A percentile compares a stretch with the other conserved stretches of the same genome.
Conservation (phyloP, 805 yeast species). For the Hanseniaspora clermontiae region DNA sequence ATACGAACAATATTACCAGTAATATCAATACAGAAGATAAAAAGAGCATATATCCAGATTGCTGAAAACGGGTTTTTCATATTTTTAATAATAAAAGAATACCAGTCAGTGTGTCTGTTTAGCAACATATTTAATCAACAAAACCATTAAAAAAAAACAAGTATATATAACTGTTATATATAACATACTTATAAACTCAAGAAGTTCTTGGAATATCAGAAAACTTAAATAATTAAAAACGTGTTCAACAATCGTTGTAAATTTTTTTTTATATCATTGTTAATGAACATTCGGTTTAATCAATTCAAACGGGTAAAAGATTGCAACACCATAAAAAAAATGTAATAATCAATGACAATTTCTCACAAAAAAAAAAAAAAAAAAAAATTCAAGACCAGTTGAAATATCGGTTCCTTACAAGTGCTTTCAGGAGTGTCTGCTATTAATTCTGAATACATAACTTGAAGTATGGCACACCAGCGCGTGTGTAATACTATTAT, state of each 20-base stretch:
- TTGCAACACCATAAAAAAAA: too few relatives aligned
- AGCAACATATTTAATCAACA: neutral
- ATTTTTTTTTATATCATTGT: too few relatives aligned
- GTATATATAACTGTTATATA: slow-evolving; percentile 7
- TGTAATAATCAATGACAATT: too few relatives aligned
- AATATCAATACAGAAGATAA: neutral
- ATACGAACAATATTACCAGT: too few relatives aligned
- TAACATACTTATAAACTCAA: slow-evolving; percentile 12
- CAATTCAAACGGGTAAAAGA: neutral
- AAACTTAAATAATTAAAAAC: neutral
- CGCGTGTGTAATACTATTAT: neutral
- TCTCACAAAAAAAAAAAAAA: neutral
- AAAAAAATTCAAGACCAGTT: too few relatives aligned
- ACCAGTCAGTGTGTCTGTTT: too few relatives aligned
- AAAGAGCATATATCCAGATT: neutral
- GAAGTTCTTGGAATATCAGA: slow-evolving; percentile 14
- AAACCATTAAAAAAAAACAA: neutral
- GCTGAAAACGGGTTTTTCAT: too few relatives aligned
- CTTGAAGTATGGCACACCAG: neutral
- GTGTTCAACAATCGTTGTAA: neutral
- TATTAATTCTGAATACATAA: too few relatives aligned
- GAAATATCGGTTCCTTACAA: neutral
- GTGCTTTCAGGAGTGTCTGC: too few relatives aligned
- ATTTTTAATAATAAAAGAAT: too few relatives aligned
- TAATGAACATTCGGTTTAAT: too few relatives aligned